These are phyloP conservation scores for Fraxinus ornus DNA, from an alignment of 305 asterid species.

Conservation along the genomic window DNA sequence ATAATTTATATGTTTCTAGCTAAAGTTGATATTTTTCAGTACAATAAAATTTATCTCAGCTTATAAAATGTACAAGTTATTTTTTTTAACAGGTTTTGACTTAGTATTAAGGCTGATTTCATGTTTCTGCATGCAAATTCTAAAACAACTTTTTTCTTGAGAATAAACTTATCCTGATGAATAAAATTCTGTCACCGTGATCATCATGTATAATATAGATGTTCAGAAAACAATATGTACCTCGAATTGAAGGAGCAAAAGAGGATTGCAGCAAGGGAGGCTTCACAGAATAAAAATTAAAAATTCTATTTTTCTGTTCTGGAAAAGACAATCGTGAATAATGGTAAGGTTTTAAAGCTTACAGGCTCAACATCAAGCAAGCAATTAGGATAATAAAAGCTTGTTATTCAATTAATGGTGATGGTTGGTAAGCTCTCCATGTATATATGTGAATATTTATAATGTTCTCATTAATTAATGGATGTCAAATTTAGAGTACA, in stretches of 20 bases:
- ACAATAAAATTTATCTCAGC: background rate
- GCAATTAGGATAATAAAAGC: slow-evolving; percentile 13
- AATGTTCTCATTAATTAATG: background rate
- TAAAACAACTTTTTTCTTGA: background rate
- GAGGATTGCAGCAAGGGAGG: background rate
- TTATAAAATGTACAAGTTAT: background rate
- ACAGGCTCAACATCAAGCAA: background rate
- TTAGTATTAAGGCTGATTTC: background rate
- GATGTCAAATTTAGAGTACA: background rate
- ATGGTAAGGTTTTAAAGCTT: slow-evolving; percentile 23
- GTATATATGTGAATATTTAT: slow-evolving; percentile 5
- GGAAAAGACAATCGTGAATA: background rate
- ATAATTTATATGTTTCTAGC: background rate
- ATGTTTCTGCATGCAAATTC: background rate
- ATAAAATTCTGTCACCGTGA: background rate
- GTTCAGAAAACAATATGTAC: background rate
- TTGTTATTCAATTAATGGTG: slow-evolving; percentile 30
- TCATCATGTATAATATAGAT: background rate
- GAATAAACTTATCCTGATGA: background rate
- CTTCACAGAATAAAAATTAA: background rate
- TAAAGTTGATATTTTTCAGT: background rate
- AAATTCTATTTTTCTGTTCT: background rate
- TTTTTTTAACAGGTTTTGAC: background rate
- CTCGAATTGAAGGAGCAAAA: background rate
- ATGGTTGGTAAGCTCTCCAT: slow-evolving; percentile 52